Evolutionary conservation across 2,329 filamentous ascomycete species (phyloP), one percentile per base, ranked within the genome.

Genomic region (Exutisphaerella laricina): DNA sequence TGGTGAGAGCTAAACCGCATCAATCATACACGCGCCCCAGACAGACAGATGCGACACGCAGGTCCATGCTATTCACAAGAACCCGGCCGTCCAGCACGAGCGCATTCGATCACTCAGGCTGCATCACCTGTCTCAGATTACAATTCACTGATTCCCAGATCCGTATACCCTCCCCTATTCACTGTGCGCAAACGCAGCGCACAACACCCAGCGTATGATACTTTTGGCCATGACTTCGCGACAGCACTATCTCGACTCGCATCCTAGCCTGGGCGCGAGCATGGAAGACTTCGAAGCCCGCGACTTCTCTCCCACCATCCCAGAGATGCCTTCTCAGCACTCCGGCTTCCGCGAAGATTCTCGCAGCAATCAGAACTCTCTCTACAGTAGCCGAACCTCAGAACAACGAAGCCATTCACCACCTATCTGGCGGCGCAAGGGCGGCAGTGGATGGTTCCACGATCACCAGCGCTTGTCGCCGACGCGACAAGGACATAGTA

Each of bases 361-460:
- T 22, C 23, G 16, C 16, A 58, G 52, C 49, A 48, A 49, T 33
- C 43, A 54, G 31, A 54, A 54, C 38, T 80, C 74, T 35, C 72
- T 74, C 20, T 66, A 64, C 37, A 64, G 60, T 48, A 65, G 70
- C 45, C 70, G 46, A 63, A 70, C 70, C 44, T 58, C 66, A 40
- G 13, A n/a, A 16, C 70, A 75, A 46, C 72, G 74, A 36, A 77
- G 77, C 22, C 84, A 79, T 78, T 80, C 78, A 40, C 81, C 81
- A 29, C 81, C 81, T 2, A 79, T 79, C 9, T 81, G 80, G 71
- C 71, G 77, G 51, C 74, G 72, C 56, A 70, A 70, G 48, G 78
- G 75, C 50, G 80, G 74, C 58, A 71, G 72, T 47, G 79, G 77
- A 77, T 77, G 80, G 60, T 55, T 67, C 61, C 68, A 67, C 56